Conservation (phyloP, 345 rosid species). For the Pugionium dolabratum region DNA sequence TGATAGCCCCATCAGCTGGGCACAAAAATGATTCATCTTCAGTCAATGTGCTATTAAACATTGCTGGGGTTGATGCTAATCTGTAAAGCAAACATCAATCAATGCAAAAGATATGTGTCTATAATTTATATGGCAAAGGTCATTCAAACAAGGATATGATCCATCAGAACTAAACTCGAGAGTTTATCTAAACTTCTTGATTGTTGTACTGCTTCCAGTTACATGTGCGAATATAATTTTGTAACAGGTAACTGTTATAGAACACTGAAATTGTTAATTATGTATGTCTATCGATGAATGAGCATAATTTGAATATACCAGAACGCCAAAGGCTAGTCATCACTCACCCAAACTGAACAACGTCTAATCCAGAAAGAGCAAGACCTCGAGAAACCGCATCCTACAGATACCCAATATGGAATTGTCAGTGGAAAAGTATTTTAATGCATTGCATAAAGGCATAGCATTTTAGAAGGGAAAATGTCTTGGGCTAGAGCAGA, state of each 20-base stretch:
- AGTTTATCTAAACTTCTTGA: slow-evolving; percentile 3
- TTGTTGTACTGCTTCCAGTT: slow-evolving; percentile 7
- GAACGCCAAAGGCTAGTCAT: slow-evolving; percentile 18
- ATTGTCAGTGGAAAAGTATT: slow-evolving; percentile 17
- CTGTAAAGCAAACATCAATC: slow-evolving; percentile 42
- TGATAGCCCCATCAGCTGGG: slow-evolving; percentile 96
- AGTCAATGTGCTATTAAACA: slow-evolving; percentile 93
- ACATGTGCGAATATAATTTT: slow-evolving; percentile 1
- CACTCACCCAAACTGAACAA: slow-evolving; percentile 88
- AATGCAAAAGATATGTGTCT: slow-evolving; percentile 4
- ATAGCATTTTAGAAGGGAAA: background rate
- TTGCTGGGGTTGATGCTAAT: slow-evolving; percentile 99
- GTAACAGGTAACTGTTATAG: slow-evolving; percentile 2
- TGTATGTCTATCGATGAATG: background rate
- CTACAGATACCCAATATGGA: slow-evolving; percentile 49
- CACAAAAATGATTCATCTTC: slow-evolving; percentile 65
- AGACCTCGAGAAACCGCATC: slow-evolving; percentile 90
- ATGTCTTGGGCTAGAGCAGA: background rate
- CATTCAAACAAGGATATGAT: slow-evolving; percentile 14
- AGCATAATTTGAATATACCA: slow-evolving; percentile 7
- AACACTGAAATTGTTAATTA: background rate
- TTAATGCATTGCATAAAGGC: slow-evolving; percentile 4
- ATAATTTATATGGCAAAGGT: background rate
- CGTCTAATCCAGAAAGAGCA: slow-evolving; percentile 66
- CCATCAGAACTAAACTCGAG: background rate